A percentile compares a stretch with the other conserved stretches of the same genome.
Conservation (phyloP, 352 stramenopile species). For the Phytophthora ohioensis region DNA sequence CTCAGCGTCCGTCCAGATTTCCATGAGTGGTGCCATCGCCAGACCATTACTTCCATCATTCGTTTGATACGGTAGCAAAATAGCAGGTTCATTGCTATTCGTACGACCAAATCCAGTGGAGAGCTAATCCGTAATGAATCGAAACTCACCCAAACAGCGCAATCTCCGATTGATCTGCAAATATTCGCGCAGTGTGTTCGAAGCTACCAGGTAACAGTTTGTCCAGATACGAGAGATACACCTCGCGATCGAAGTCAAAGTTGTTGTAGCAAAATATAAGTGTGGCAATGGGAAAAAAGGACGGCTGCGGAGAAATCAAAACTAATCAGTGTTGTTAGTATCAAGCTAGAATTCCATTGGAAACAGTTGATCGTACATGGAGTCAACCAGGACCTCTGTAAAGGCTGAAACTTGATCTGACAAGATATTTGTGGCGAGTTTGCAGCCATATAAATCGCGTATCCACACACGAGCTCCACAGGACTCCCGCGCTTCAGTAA, state of each 20-base stretch:
- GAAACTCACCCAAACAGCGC: constrained; percentile 35
- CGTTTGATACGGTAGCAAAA: constrained; percentile 37
- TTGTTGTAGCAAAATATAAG: constrained; percentile 30
- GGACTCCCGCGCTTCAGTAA: constrained; percentile 24
- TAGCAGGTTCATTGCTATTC: constrained; percentile 29
- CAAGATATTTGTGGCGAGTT: constrained; percentile 32
- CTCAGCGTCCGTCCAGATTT: background rate
- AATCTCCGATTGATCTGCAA: constrained; percentile 30
- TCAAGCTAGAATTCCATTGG: too few relatives aligned
- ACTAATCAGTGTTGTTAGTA: background rate
- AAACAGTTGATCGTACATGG: constrained; percentile 20
- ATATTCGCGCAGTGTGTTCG: constrained; percentile 27
- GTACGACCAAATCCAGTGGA: constrained; percentile 28
- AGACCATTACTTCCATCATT: constrained; percentile 29
- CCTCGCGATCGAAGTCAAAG: constrained; percentile 39
- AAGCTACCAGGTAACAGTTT: constrained; percentile 31
- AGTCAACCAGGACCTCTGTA: constrained; percentile 36
- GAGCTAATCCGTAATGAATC: constrained; percentile 44
- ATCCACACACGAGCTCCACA: constrained; percentile 13
- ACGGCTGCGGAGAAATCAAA: constrained; percentile 43
- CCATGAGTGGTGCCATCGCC: background rate
- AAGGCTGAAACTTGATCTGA: constrained; percentile 17
- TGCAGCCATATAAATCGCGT: constrained; percentile 19
- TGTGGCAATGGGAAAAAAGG: constrained; percentile 29
- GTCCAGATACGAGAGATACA: constrained; percentile 24